Conservation (phyloP, 1,139 yeast species). For the Debaryomyces udenii region DNA sequence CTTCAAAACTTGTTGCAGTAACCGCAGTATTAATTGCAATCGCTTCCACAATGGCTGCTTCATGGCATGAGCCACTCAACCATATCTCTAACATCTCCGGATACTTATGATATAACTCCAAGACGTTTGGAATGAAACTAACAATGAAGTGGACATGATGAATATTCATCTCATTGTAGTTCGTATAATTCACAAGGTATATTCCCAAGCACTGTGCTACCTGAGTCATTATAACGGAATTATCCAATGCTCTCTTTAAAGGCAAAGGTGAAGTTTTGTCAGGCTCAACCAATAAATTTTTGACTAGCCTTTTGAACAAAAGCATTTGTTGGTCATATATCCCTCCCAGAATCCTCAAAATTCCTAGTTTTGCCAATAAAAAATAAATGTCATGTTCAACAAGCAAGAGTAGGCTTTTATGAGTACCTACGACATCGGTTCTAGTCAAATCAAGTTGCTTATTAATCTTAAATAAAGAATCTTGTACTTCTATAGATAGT, state of each 20-base stretch:
- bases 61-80: constrained; percentile 10
- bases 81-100: constrained; percentile 15
- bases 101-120: constrained; percentile 13
- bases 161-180: constrained; percentile 11
- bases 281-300: constrained; percentile 11
- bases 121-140: constrained; percentile 11
- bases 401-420: constrained; percentile 5
- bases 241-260: background rate
- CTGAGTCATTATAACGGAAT: background rate
- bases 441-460: constrained; percentile 10
- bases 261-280: constrained; percentile 3
- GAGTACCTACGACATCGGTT: background rate
- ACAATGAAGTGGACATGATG: constrained; percentile 14
- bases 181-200: constrained; percentile 13
- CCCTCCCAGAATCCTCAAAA: constrained; percentile 8
- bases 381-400: constrained; percentile 11
- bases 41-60: constrained; percentile 4
- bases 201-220: constrained; percentile 15
- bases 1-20: background rate
- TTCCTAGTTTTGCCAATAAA: constrained; percentile 14
- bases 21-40: constrained; percentile 3
- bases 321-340: constrained; percentile 18
- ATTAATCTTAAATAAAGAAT: constrained; percentile 11
- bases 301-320: constrained; percentile 17
- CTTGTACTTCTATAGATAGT: background rate